Conservation (phyloP, 768 basidiomycete genomes). For the Serendipita indica region DNA sequence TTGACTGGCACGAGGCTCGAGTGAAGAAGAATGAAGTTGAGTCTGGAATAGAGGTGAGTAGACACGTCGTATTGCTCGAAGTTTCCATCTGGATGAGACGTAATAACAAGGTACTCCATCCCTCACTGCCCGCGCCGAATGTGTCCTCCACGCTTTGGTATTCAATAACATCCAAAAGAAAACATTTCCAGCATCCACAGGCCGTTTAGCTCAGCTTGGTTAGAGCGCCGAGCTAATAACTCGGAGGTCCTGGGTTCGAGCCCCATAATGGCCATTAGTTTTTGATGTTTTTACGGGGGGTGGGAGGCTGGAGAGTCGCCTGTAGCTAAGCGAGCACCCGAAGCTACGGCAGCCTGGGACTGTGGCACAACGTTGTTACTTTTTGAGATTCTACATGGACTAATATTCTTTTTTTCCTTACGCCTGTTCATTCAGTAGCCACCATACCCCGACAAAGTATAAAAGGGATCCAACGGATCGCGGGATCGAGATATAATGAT, state of each 20-base stretch:
- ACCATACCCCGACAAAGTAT: background rate
- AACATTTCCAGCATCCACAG: too few species aligned
- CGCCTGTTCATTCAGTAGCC: background rate
- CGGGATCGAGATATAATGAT: background rate
- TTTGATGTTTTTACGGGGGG: background rate
- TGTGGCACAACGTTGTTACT: background rate
- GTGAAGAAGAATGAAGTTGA: too few species aligned
- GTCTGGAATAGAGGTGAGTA: too few species aligned
- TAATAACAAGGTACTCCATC: too few species aligned
- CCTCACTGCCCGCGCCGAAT: too few species aligned
- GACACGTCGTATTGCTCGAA: too few species aligned
- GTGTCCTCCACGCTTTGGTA: too few species aligned
- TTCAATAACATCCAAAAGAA: too few species aligned
- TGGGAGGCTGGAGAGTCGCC: background rate
- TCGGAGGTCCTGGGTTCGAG: background rate
- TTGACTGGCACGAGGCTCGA: too few species aligned
- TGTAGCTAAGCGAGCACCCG: background rate
- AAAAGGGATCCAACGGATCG: background rate
- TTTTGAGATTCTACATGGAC: too few species aligned
- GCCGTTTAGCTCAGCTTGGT: background rate
- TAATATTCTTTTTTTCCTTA: background rate
- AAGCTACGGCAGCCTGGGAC: background rate
- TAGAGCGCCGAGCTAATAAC: background rate
- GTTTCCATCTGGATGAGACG: too few species aligned
- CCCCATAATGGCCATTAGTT: background rate